Conservation (phyloP, 2,329 filamentous ascomycete genomes). For the Calonectria fujianensis region DNA sequence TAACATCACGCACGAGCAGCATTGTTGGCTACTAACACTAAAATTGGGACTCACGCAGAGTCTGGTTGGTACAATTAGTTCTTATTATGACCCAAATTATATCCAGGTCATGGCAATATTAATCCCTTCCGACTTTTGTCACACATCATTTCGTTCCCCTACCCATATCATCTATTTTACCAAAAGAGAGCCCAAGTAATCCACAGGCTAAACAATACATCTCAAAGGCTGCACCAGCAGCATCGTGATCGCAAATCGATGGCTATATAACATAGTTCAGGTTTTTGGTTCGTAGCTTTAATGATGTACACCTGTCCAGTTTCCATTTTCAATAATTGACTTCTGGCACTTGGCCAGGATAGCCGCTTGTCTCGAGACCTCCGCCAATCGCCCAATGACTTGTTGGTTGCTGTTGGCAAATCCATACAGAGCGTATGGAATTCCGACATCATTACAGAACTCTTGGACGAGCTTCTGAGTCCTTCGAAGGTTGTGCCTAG, state of each 20-base stretch:
- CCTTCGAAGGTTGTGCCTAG: constrained; percentile 86
- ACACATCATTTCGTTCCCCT: background rate
- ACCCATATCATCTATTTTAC: background rate
- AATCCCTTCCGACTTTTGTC: background rate
- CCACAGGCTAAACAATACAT: background rate
- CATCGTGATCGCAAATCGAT: background rate
- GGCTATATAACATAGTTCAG: background rate
- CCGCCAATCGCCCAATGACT: constrained; percentile 84
- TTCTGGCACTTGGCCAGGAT: constrained; percentile 85
- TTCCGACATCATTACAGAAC: constrained; percentile 87
- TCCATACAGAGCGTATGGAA: constrained; percentile 90
- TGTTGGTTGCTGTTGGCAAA: constrained; percentile 89
- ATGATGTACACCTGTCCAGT: constrained; percentile 8
- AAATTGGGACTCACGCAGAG: background rate
- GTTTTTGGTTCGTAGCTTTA: background rate
- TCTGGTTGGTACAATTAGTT: background rate
- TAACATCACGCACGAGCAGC: background rate
- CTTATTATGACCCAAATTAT: background rate
- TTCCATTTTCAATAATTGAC: constrained; percentile 57
- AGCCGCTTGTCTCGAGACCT: constrained; percentile 86
- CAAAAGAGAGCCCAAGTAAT: background rate
- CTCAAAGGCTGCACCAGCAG: background rate
- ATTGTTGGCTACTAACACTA: background rate
- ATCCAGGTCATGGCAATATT: background rate
- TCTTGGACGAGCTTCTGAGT: constrained; percentile 85